Base-by-base conservation (phyloP, 768 basidiomycete species). In the Lactarius vividus region DNA sequence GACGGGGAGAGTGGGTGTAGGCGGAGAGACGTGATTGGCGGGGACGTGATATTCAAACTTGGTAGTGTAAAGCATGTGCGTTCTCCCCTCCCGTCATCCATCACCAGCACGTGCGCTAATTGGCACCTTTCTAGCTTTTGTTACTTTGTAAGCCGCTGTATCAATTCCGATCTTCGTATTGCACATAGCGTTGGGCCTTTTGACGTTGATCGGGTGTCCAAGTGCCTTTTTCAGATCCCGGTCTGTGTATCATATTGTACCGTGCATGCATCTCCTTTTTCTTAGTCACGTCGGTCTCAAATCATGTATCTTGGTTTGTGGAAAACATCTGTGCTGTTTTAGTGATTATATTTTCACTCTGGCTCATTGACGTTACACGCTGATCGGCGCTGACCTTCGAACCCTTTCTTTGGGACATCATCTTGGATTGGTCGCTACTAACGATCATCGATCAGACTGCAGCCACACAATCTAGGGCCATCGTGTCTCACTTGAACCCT, bases 101-200 rank as follows among this genome's bases (percentile, higher is more conserved):
- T 33, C 42, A 39, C 29, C 9, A 2, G 18, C 28, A 49, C 44
- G 10, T 42, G 37, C 16, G 28, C 53, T 66, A 46, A 61, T 33
- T 33, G 33, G 33, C 55, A 3, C 42, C 18, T 31, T 2, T 13
- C 29, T 52, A 62, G 65, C 65, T 62, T 62, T 66, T 62, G 56
- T 57, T 46, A 53, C 55, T 61, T 65, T 65, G 65, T 66, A 66
- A 61, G 61, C 57, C 61, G 46, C 57, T 67, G 66, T 67, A 67
- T 67, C 66, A 67, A 63, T 55, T 55, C 33, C 26, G 44, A 65
- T 61, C 60, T 52, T 66, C 55, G 65, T 57, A 39, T 62, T 29
- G 56, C 56, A 39, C 60, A 62, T 66, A 62, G 37, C 60, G 56
- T 63, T 66, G 28, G 58, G 61, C 61, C 57, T 49, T 59, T n/a